Evolutionary conservation across 768 basidiomycete species (phyloP), one percentile per base, ranked within the genome.

Genomic region (Naganishia antarctica): DNA sequence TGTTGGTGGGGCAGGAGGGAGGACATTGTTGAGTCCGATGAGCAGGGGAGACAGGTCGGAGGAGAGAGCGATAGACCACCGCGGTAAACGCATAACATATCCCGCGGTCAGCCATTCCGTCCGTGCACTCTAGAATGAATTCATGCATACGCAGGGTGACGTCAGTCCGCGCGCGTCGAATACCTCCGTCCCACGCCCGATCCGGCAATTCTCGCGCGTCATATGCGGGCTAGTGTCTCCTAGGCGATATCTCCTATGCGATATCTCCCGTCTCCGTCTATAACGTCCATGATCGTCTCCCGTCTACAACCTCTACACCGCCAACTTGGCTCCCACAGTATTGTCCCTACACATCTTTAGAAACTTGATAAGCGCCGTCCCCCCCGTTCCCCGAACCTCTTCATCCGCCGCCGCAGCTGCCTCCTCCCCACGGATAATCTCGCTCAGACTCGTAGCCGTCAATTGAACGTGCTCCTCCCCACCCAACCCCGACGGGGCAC

Each of bases 291-390:
- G n/a, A 44, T 15, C 43, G 43, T 6, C 5, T 21, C 18, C n/a
- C 43, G n/a, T 44, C 43, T 21, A 5, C 43, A 9, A 44, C 11
- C 7, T 44, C 43, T 44, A n/a, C n/a, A 21, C 43, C 8, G 43
- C 53, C 53, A 57, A 40, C 53, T 57, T 57, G 53, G 53, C 53
- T 2, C 37, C 37, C 2, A 16, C 53, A 11, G 94, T 98, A 31
- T 91, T 89, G 70, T 96, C 93, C 64, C 94, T 83, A 13, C 89
- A 90, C 21, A 88, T 85, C 78, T 96, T 97, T 64, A 99, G 81
- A 49, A 96, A 84, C 12, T 83, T 77, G 13, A 90, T 84, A 23
- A 97, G 80, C 41, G 87, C 85, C 66, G 87, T 96, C 1, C 94
- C 94, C 31, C 94, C 94, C 0, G 94, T 97, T 2, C 94, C 94